Conservation (phyloP, 2,329 filamentous ascomycete species). For the Dothistroma septosporum region DNA sequence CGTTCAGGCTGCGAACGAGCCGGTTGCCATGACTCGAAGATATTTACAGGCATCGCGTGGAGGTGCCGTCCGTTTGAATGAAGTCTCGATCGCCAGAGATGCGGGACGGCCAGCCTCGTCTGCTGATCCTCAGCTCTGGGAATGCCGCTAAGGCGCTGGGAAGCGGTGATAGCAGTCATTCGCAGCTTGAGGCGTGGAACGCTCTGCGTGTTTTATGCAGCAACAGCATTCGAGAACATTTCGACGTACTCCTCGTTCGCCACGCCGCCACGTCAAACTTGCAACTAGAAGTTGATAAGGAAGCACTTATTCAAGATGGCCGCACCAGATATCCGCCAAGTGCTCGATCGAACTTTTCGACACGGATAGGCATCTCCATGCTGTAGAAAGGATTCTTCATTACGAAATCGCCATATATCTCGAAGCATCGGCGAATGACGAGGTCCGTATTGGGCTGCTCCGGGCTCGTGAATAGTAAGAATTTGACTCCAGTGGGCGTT, state of each 20-base stretch:
- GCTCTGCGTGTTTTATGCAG: no score
- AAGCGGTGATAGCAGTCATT: no score
- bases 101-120: no score
- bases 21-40: no score
- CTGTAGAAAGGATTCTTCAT: constrained; percentile 99
- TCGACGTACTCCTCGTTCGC: not conserved
- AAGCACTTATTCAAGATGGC: constrained; percentile 22
- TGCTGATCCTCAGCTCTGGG: no score
- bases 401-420: constrained; percentile 92
- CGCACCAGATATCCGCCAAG: constrained; percentile 34
- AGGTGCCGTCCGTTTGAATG: no score
- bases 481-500: constrained; percentile 91
- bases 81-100: no score
- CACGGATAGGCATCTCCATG: constrained; percentile 92
- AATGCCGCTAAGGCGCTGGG: no score
- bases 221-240: not conserved
- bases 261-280: not conserved
- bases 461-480: constrained; percentile 88
- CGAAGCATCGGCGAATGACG: constrained; percentile 81
- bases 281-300: not conserved
- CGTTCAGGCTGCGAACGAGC: no score
- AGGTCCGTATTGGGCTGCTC: constrained; percentile 82
- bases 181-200: no score
- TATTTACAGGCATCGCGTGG: no score
- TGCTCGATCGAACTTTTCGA: constrained; percentile 86